A percentile compares a stretch with the other conserved stretches of the same genome.
These are phyloP conservation scores for Bocquillonia castaneifolia DNA, from an alignment of 441 rosid species.

Conservation along the genomic window DNA sequence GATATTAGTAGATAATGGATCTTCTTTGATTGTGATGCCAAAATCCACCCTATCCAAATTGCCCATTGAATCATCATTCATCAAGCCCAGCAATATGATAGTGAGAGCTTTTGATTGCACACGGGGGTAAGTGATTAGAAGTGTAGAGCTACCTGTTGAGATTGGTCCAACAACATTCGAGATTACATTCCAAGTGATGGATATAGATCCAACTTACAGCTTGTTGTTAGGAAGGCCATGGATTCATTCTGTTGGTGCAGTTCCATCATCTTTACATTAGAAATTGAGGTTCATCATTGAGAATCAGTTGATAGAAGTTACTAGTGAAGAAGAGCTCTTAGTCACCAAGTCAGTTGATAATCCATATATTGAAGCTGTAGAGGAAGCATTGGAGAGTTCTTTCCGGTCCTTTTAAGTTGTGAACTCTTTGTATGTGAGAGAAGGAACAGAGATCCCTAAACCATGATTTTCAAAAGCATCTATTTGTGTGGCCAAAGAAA, in stretches of 20 bases:
- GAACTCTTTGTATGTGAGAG: neutral
- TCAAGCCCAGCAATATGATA: neutral
- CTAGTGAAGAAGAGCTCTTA: neutral
- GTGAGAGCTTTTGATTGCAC: neutral
- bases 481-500: neutral
- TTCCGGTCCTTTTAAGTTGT: neutral
- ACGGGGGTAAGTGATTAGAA: neutral
- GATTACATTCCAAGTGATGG: neutral
- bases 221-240: neutral
- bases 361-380: neutral
- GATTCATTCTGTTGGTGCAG: neutral
- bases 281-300: neutral
- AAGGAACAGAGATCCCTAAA: rapidly evolving
- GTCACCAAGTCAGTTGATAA: neutral
- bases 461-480: neutral
- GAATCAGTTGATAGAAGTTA: neutral
- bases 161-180: too few relatives aligned
- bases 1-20: too few relatives aligned
- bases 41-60: too few relatives aligned
- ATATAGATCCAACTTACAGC: neutral
- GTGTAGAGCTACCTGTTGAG: neutral
- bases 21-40: too few relatives aligned
- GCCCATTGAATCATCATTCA: too few relatives aligned
- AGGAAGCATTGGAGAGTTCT: neutral
- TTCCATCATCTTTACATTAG: neutral